Conservation (phyloP, 164 flowering plant species). For the Warburgia ugandensis region DNA sequence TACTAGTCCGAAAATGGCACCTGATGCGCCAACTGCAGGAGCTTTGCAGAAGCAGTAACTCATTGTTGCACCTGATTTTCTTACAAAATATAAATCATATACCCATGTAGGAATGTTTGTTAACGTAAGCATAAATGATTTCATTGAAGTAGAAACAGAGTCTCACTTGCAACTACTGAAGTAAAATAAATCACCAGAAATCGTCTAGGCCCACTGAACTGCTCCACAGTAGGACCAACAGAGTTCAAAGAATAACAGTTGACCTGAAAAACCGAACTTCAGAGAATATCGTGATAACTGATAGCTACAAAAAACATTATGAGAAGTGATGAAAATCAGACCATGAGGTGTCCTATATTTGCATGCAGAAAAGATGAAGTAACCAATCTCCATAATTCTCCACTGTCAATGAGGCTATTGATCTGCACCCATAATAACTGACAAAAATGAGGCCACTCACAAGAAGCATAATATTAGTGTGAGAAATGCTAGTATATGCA, state of each 20-base stretch:
- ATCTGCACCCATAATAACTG: conserved; percentile 33
- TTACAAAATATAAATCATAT: conserved; percentile 13
- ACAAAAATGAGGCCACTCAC: conserved; percentile 8
- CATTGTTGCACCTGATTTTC: conserved; percentile 60
- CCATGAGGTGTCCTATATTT: conserved; percentile 78
- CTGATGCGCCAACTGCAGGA: conserved; percentile 92
- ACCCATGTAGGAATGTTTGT: background rate
- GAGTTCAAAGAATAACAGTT: conserved; percentile 86
- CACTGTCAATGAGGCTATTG: conserved; percentile 68
- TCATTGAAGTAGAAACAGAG: background rate
- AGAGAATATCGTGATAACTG: background rate
- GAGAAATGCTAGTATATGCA: conserved; percentile 1
- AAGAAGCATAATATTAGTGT: conserved; percentile 2
- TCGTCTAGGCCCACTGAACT: conserved; percentile 59
- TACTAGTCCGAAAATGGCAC: conserved; percentile 93
- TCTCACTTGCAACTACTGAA: conserved; percentile 81
- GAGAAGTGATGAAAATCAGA: conserved; percentile 21
- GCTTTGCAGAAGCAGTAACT: conserved; percentile 71
- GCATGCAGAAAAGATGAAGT: conserved; percentile 78
- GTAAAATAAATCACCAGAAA: conserved; percentile 62
- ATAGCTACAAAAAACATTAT: background rate
- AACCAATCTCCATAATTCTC: conserved; percentile 82
- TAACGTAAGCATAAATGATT: conserved; percentile 8
- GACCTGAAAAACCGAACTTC: conserved; percentile 37
- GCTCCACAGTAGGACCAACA: conserved; percentile 73